phyloP scores from a whole-genome alignment of 2,329 filamentous ascomycete genomes.

The Blastomyces silverae region DNA sequence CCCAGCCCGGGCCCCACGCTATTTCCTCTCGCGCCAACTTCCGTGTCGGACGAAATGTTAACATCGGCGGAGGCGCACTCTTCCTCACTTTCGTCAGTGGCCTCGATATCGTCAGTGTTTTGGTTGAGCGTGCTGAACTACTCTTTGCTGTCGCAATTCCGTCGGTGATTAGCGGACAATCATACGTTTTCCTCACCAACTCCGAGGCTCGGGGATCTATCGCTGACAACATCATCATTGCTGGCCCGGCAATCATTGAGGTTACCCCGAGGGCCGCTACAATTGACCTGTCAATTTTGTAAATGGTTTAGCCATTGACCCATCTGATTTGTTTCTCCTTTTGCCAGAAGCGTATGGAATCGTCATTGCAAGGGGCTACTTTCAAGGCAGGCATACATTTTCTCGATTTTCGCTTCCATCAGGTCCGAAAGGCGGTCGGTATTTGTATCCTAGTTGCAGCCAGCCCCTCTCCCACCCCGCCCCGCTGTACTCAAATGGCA shows the following conservation, averaged over 20 bases:
- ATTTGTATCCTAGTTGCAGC: not conserved
- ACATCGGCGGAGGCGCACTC: constrained; percentile 17
- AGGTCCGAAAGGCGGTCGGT: not conserved
- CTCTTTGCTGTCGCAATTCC: constrained; percentile 25
- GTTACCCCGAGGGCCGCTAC: constrained; percentile 20
- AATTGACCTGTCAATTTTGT: constrained; percentile 15
- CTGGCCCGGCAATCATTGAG: constrained; percentile 32
- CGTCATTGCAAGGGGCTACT: not conserved
- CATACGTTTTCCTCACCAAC: constrained; percentile 29
- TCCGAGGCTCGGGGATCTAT: constrained; percentile 22
- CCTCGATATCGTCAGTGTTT: constrained; percentile 24
- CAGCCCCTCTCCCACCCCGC: not conserved
- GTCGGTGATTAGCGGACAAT: constrained; percentile 26
- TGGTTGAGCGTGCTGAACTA: constrained; percentile 17
- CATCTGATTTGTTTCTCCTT: not conserved
- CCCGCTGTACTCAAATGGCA: too few relatives aligned
- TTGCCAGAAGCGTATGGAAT: not conserved
- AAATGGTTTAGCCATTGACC: constrained; percentile 1
- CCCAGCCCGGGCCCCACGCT: constrained; percentile 21
- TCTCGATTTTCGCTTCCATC: not conserved
- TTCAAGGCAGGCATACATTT: not conserved
- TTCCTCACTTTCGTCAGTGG: constrained; percentile 26
- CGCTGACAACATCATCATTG: constrained; percentile 28
- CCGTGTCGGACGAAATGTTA: constrained; percentile 14
- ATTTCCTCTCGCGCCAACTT: constrained; percentile 21